These are phyloP conservation scores for Solanum sejunctum DNA, from an alignment of 257 asterid species.

Conservation along the genomic window DNA sequence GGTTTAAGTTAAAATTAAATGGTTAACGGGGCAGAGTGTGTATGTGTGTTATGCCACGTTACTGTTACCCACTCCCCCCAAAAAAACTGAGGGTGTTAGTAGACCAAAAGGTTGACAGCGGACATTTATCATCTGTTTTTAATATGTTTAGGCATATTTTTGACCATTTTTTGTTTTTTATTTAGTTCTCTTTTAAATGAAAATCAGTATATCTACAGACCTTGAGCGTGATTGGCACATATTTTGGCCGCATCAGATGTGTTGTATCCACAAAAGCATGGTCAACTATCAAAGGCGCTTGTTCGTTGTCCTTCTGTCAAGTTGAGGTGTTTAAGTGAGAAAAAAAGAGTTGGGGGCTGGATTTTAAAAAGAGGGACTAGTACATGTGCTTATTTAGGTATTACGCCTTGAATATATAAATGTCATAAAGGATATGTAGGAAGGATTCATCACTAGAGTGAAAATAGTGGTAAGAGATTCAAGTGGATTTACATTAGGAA, in stretches of 20 bases:
- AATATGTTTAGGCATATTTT: no score
- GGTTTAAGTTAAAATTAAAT: neutral
- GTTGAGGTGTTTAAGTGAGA: neutral
- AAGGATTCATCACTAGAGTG: no score
- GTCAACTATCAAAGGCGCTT: neutral
- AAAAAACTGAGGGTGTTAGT: neutral
- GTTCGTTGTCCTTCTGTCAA: neutral
- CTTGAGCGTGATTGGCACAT: neutral
- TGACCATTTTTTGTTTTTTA: no score
- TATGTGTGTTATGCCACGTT: neutral
- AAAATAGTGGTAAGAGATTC: no score
- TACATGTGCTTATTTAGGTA: neutral
- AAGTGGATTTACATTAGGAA: no score
- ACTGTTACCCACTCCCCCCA: neutral
- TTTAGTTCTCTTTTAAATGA: no score
- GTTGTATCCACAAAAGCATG: neutral
- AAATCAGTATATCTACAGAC: neutral
- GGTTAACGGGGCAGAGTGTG: neutral
- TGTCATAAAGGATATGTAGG: no score
- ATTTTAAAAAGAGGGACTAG: neutral
- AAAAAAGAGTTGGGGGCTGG: neutral
- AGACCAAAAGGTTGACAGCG: neutral
- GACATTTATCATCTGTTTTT: no score
- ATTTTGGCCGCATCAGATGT: neutral
- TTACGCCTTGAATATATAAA: no score